Evolutionary conservation across 768 basidiomycete genomes (phyloP).

Genomic region (Phaeolepiota aurea): DNA sequence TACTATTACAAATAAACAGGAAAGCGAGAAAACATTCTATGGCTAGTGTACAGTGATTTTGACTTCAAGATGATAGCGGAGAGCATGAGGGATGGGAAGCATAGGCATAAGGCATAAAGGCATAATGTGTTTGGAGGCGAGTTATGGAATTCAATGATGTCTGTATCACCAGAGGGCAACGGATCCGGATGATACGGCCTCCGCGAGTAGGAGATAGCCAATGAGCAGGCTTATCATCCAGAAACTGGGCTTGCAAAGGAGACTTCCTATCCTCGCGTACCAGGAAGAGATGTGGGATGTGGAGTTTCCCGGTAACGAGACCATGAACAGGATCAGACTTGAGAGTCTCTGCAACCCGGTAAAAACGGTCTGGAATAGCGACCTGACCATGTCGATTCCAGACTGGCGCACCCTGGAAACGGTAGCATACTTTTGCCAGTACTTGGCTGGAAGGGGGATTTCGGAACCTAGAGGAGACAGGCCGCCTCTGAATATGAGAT

Average conservation of each 20-base stretch:
- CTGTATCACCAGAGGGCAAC: background rate
- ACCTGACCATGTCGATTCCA: background rate
- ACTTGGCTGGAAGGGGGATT: background rate
- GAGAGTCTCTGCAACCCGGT: background rate
- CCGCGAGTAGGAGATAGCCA: background rate
- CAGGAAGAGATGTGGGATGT: too few relatives aligned
- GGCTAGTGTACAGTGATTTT: too few relatives aligned
- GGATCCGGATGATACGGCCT: background rate
- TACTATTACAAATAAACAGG: too few relatives aligned
- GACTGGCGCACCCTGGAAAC: background rate
- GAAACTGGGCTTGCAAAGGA: background rate
- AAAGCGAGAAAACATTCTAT: too few relatives aligned
- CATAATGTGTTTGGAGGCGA: background rate
- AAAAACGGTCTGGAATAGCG: background rate
- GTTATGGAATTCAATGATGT: background rate
- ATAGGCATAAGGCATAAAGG: background rate
- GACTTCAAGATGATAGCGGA: too few relatives aligned
- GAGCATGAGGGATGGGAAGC: too few relatives aligned
- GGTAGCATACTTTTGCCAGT: background rate
- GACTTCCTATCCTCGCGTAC: background rate
- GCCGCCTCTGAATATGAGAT: slow-evolving; percentile 1
- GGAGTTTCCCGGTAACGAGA: too few relatives aligned
- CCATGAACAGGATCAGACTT: background rate
- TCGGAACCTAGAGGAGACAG: background rate
- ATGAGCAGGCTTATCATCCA: background rate